Conservation (phyloP, 176 grass and related monocot genomes). For the maize (Zea mays) region DNA sequence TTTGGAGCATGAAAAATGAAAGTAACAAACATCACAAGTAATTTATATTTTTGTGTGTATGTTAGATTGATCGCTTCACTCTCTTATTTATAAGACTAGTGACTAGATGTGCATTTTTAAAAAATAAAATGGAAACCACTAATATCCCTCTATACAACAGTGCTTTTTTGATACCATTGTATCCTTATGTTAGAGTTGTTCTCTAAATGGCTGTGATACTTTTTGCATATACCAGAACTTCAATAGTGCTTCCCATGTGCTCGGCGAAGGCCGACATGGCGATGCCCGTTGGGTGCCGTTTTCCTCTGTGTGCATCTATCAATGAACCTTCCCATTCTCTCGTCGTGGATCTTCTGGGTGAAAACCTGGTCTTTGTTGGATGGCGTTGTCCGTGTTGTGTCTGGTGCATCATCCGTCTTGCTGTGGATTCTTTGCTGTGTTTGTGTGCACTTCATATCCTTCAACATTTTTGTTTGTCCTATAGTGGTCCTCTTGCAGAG, state of each 20-base stretch:
- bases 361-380: no score
- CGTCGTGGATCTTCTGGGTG: no score
- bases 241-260: neutral
- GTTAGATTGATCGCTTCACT: neutral
- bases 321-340: no score
- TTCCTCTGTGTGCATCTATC: no score
- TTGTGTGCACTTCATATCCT: no score
- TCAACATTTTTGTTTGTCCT: no score
- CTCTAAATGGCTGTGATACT: neutral
- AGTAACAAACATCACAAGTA: neutral
- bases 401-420: no score
- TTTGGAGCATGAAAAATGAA: constrained; percentile 13
- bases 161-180: neutral
- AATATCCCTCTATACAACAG: neutral
- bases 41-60: constrained; percentile 1
- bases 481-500: no score
- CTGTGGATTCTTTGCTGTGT: no score
- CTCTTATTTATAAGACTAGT: neutral
- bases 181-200: neutral
- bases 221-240: constrained; percentile 1
- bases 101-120: neutral
- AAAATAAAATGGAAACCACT: neutral
- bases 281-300: no score
- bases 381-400: no score
- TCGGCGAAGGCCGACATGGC: no score